These are phyloP conservation scores for Colletotrichum lindemuthianum DNA, from an alignment of 2,329 filamentous ascomycete genomes.

Conservation along the genomic window DNA sequence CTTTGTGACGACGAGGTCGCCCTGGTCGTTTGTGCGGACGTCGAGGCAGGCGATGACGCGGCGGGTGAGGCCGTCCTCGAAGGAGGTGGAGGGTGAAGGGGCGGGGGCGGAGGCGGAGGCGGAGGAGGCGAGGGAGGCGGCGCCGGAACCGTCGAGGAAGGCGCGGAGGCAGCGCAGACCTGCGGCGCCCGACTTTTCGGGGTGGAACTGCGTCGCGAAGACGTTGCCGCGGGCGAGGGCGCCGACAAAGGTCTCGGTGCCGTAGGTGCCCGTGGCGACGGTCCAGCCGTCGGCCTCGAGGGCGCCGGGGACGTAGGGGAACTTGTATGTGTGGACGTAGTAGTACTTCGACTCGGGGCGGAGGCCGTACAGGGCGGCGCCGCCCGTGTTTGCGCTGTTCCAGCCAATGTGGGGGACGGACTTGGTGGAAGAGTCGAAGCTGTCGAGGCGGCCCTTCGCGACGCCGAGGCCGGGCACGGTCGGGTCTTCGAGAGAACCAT, in stretches of 20 bases:
- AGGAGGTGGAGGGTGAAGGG: slow-evolving; percentile 37
- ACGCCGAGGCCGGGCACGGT: slow-evolving; percentile 78
- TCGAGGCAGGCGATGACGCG: slow-evolving; percentile 96
- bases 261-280: slow-evolving; percentile 91
- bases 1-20: slow-evolving; percentile 97
- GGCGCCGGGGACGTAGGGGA: slow-evolving; percentile 76
- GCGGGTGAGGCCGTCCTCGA: slow-evolving; percentile 80
- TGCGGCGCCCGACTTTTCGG: slow-evolving; percentile 93
- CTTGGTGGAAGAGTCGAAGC: slow-evolving; percentile 82
- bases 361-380: slow-evolving; percentile 76
- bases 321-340: slow-evolving; percentile 96
- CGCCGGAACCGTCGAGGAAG: slow-evolving; percentile 80
- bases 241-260: slow-evolving; percentile 88
- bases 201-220: slow-evolving; percentile 95
- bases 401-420: slow-evolving; percentile 99
- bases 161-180: slow-evolving; percentile 85
- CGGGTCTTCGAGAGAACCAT: slow-evolving; percentile 83
- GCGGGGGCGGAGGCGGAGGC: slow-evolving; percentile 20
- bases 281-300: slow-evolving; percentile 88
- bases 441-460: slow-evolving; percentile 75
- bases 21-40: slow-evolving; percentile 91
- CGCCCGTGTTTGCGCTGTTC: slow-evolving; percentile 83
- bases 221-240: slow-evolving; percentile 88
- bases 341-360: slow-evolving; percentile 92
- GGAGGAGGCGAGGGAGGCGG: slow-evolving; percentile 56